Evolutionary conservation across 2,329 filamentous ascomycete species (phyloP).

Genomic region (Nothopassalora personata): DNA sequence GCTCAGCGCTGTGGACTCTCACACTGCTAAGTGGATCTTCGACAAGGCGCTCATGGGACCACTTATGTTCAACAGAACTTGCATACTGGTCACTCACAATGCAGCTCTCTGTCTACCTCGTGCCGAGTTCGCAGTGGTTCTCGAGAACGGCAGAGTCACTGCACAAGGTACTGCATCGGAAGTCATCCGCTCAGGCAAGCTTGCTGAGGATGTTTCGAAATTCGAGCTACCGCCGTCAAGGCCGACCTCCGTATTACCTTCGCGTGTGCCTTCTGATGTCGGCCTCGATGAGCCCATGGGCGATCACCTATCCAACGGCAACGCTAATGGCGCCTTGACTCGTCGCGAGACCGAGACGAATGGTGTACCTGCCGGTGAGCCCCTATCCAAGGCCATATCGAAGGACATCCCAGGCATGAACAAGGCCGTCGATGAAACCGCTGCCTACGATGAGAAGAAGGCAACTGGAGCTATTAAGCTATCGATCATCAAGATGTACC

Average conservation of each 20-base stretch:
- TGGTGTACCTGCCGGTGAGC: slow-evolving; percentile 38
- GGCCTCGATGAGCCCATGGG: slow-evolving; percentile 52
- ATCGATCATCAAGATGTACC: slow-evolving; percentile 78
- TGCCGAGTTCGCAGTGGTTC: slow-evolving; percentile 72
- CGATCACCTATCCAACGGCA: slow-evolving; percentile 19
- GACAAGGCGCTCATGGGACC: slow-evolving; percentile 84
- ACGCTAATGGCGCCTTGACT: slow-evolving; percentile 46
- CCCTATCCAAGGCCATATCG: slow-evolving; percentile 44
- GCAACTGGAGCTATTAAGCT: slow-evolving; percentile 82
- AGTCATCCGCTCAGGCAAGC: slow-evolving; percentile 77
- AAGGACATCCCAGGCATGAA: slow-evolving; percentile 36
- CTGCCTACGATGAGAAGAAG: slow-evolving; percentile 64
- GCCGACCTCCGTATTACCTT: slow-evolving; percentile 66
- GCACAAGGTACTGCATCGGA: slow-evolving; percentile 72
- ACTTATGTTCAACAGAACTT: slow-evolving; percentile 82
- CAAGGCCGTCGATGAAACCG: slow-evolving; percentile 40
- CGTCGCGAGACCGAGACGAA: slow-evolving; percentile 30
- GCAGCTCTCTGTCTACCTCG: slow-evolving; percentile 78
- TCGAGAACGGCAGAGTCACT: slow-evolving; percentile 79
- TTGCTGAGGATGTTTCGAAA: slow-evolving; percentile 79
- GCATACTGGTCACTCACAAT: slow-evolving; percentile 94
- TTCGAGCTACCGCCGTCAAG: slow-evolving; percentile 61
- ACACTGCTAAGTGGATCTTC: slow-evolving; percentile 98
- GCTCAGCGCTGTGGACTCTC: slow-evolving; percentile 91
- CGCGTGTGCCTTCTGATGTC: slow-evolving; percentile 70